Conservation (phyloP, 768 basidiomycete species). For the Lactarius vividus region DNA sequence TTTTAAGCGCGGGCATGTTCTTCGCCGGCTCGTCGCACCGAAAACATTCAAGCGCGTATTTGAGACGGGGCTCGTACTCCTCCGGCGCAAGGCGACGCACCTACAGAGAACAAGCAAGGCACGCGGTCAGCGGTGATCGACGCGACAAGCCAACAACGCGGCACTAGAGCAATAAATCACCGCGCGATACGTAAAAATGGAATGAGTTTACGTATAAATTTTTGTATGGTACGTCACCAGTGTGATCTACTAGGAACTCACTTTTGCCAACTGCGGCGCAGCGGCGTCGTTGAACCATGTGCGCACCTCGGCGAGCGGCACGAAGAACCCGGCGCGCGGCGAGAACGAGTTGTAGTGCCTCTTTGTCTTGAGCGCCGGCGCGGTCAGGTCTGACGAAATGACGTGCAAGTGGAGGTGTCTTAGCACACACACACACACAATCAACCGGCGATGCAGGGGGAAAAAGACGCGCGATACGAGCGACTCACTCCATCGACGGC, state of each 20-base stretch:
- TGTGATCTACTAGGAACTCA: conserved; percentile 35
- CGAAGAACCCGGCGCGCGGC: conserved; percentile 79
- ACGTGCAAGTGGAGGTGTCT: conserved; percentile 88
- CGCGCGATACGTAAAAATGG: not conserved
- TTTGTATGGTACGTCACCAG: too few species aligned
- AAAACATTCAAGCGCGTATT: conserved; percentile 67
- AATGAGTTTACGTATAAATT: too few species aligned
- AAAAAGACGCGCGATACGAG: too few species aligned
- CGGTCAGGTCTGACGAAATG: conserved; percentile 73
- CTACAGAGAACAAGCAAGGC: not conserved
- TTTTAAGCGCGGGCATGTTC: conserved; percentile 73
- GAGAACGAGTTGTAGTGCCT: conserved; percentile 92
- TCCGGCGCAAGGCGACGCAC: conserved; percentile 43
- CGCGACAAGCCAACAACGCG: not conserved
- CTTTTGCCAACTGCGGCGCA: conserved; percentile 46
- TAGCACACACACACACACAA: not conserved
- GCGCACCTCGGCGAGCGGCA: conserved; percentile 73
- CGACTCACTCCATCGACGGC: conserved; percentile 81
- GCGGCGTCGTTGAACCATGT: conserved; percentile 53
- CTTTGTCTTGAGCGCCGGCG: conserved; percentile 74
- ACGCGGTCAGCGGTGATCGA: not conserved
- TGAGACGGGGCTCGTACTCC: conserved; percentile 64
- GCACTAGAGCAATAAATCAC: not conserved
- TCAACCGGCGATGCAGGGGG: too few species aligned
- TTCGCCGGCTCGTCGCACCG: conserved; percentile 59